Percentiles rank a stretch among this genome's conserved stretches.
Evolutionary conservation across 179 eudicot species (phyloP).

Genomic region (Beta corolliflora): DNA sequence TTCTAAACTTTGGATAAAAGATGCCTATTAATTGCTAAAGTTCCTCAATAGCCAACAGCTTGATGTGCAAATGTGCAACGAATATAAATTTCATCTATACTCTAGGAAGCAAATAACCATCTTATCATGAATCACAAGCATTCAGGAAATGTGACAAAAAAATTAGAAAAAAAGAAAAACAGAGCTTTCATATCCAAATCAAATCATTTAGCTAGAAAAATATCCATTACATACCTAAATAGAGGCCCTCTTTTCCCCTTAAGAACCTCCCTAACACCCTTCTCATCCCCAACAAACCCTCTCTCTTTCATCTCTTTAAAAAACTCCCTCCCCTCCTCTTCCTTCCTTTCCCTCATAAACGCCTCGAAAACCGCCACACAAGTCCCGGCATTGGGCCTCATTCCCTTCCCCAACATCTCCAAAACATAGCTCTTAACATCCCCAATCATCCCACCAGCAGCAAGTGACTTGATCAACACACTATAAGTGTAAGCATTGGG

Average conservation of each 20-base stretch:
- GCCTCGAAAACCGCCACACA: constrained; percentile 59
- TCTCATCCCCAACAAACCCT: constrained; percentile 57
- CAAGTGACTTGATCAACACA: constrained; percentile 60
- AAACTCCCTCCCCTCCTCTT: constrained; percentile 64
- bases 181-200: neutral
- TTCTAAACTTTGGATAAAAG: no score
- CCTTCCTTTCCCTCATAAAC: constrained; percentile 48
- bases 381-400: constrained; percentile 51
- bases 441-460: constrained; percentile 40
- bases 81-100: no score
- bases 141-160: no score
- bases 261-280: constrained; percentile 50
- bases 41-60: no score
- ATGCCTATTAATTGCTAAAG: no score
- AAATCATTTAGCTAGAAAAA: constrained; percentile 53
- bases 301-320: constrained; percentile 46
- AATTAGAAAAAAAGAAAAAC: no score
- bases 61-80: no score
- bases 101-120: no score
- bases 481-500: constrained; percentile 76
- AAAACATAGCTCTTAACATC: constrained; percentile 56
- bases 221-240: constrained; percentile 42
- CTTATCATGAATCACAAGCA: no score
- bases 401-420: constrained; percentile 77
- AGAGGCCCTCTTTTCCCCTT: constrained; percentile 47